Evolutionary conservation across 176 grass and related monocot genomes (phyloP).

Genomic region (Oryza australiensis): DNA sequence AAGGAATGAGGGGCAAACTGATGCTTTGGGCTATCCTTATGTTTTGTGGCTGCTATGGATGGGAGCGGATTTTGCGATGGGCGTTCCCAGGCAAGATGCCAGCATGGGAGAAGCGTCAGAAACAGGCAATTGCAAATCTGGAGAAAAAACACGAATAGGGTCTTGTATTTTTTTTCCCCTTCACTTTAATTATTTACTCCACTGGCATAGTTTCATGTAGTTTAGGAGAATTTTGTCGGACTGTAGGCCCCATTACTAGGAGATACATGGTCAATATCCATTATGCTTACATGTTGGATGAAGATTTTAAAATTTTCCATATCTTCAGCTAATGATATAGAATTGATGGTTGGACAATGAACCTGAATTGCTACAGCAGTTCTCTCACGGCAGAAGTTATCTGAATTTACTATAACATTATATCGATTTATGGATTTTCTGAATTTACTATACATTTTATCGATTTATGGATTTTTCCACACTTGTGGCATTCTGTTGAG

Average conservation of each 20-base stretch:
- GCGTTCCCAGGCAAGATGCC: conserved; percentile 87
- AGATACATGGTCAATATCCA: conserved; percentile 20
- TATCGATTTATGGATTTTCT: not conserved
- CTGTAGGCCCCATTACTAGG: conserved; percentile 31
- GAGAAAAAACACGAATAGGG: conserved; percentile 76
- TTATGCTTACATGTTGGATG: conserved; percentile 1
- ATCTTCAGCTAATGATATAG: conserved; percentile 31
- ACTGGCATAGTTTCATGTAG: conserved; percentile 32
- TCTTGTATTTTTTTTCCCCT: conserved; percentile 5
- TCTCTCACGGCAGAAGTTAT: not conserved
- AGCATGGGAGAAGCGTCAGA: conserved; percentile 79
- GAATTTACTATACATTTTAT: too few species aligned
- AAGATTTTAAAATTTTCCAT: not conserved
- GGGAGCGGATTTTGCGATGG: conserved; percentile 89
- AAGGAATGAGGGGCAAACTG: conserved; percentile 84
- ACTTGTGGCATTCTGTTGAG: too few species aligned
- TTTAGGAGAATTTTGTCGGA: conserved; percentile 53
- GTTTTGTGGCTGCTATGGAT: conserved; percentile 89
- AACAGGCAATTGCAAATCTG: conserved; percentile 56
- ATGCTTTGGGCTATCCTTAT: conserved; percentile 87
- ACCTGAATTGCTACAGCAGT: not conserved
- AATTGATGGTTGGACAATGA: not conserved
- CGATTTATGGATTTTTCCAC: too few species aligned
- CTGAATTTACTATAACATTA: not conserved
- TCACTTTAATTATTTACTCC: conserved; percentile 32